Conservation (phyloP, 148 eudicot species). For the Camellia japonica region DNA sequence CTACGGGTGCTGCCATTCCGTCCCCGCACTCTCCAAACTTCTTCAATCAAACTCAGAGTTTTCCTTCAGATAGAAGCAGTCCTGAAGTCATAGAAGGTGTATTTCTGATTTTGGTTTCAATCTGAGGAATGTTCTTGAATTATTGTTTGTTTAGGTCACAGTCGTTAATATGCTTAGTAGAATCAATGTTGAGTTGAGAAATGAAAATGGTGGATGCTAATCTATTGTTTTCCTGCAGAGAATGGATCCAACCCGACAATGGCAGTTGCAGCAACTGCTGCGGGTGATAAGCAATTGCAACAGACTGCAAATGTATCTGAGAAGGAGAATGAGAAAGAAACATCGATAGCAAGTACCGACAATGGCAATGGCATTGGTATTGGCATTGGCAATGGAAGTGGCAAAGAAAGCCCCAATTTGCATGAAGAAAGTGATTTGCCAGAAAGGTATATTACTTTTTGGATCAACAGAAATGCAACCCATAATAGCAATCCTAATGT, state of each 20-base stretch:
- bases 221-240: constrained; percentile 34
- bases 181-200: not conserved
- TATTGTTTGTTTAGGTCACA: not conserved
- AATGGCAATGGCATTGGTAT: constrained; percentile 40
- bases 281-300: constrained; percentile 33
- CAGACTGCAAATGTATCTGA: constrained; percentile 49
- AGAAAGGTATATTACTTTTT: constrained; percentile 46
- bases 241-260: constrained; percentile 38
- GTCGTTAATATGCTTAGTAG: too few relatives aligned
- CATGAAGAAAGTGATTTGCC: constrained; percentile 52
- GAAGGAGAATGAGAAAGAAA: constrained; percentile 50
- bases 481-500: not conserved
- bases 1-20: constrained; percentile 47
- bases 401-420: constrained; percentile 44
- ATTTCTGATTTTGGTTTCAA: too few relatives aligned
- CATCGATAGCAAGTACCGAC: constrained; percentile 22
- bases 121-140: not conserved
- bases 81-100: constrained; percentile 52
- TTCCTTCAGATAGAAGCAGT: constrained; percentile 46
- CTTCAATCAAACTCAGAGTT: constrained; percentile 34
- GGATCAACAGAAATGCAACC: not conserved
- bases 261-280: constrained; percentile 21
- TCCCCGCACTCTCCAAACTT: constrained; percentile 59
- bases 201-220: not conserved
- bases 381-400: constrained; percentile 44